Percentiles rank a stretch among this genome's conserved stretches.
Conservation (phyloP, 2,329 filamentous ascomycete genomes). For the Cryphonectria parasitica region DNA sequence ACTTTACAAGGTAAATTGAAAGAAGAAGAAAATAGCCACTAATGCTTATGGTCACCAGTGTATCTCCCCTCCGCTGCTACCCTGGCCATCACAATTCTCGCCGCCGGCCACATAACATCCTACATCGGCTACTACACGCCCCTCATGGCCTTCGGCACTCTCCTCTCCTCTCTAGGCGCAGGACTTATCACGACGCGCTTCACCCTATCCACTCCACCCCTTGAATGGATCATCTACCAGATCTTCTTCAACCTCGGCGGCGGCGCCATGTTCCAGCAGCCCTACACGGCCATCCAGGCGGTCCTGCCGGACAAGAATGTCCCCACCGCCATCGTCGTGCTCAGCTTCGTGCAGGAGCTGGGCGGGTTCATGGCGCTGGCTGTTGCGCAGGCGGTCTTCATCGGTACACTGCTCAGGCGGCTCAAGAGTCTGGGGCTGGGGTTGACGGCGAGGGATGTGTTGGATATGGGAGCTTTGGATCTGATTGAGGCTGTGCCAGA, state of each 20-base stretch:
- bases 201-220: conserved; percentile 46
- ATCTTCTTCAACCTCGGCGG: conserved; percentile 41
- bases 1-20: not conserved
- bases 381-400: conserved; percentile 5
- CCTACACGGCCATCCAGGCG: conserved; percentile 3
- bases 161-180: conserved; percentile 36
- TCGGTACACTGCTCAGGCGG: not conserved
- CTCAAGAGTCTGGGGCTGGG: not conserved
- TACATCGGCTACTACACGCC: conserved; percentile 47
- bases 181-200: conserved; percentile 56
- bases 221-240: conserved; percentile 60
- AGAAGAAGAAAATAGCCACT: not conserved
- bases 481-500: not conserved
- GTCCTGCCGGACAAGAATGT: not conserved
- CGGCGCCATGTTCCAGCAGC: conserved; percentile 13
- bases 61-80: conserved; percentile 56
- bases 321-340: not conserved
- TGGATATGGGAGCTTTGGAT: not conserved
- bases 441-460: conserved; percentile 1
- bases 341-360: conserved; percentile 9
- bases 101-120: conserved; percentile 46
- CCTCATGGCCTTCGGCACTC: conserved; percentile 46
- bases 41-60: conserved; percentile 32
- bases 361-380: conserved; percentile 1
- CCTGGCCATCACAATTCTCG: conserved; percentile 52